Conservation (phyloP, 208 protist genomes). For the Leishmania gerbilli region DNA sequence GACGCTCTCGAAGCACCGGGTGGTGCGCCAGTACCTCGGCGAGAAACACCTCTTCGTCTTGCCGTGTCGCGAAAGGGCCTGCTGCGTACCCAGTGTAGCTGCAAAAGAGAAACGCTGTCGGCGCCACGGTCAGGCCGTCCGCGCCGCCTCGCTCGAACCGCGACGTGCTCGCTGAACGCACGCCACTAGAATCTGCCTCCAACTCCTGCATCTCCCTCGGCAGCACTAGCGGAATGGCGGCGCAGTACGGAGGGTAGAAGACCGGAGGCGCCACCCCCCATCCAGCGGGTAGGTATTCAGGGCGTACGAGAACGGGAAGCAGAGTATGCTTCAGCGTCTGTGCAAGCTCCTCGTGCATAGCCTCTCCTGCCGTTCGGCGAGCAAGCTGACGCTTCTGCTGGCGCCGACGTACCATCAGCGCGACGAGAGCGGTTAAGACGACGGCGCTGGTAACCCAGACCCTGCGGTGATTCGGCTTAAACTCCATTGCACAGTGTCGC, state of each 20-base stretch:
- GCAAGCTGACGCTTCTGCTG: neutral
- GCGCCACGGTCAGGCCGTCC: neutral
- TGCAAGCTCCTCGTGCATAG: neutral
- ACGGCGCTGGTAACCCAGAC: slow-evolving; percentile 13
- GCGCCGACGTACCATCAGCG: slow-evolving; percentile 16
- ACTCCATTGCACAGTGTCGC: neutral
- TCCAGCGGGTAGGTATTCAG: slow-evolving; percentile 28
- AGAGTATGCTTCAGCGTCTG: slow-evolving; percentile 1
- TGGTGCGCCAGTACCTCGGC: slow-evolving; percentile 19
- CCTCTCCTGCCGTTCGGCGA: neutral
- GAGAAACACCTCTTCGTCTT: slow-evolving; percentile 8
- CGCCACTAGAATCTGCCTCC: neutral
- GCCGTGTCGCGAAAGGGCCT: neutral
- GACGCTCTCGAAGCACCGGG: slow-evolving; percentile 15
- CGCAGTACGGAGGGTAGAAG: slow-evolving; percentile 46
- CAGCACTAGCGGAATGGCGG: slow-evolving; percentile 45
- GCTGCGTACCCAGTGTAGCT: slow-evolving; percentile 13
- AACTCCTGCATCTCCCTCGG: slow-evolving; percentile 25
- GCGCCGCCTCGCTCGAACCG: neutral
- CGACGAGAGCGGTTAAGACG: slow-evolving; percentile 5
- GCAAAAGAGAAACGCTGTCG: slow-evolving; percentile 21
- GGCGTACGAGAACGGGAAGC: slow-evolving; percentile 34
- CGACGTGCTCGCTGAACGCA: neutral
- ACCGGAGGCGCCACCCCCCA: slow-evolving; percentile 49
- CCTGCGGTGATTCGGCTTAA: neutral